Evolutionary conservation across 1,284 basidiomycete species (phyloP).

Genomic region (Pyrrhoderma lamaoense): DNA sequence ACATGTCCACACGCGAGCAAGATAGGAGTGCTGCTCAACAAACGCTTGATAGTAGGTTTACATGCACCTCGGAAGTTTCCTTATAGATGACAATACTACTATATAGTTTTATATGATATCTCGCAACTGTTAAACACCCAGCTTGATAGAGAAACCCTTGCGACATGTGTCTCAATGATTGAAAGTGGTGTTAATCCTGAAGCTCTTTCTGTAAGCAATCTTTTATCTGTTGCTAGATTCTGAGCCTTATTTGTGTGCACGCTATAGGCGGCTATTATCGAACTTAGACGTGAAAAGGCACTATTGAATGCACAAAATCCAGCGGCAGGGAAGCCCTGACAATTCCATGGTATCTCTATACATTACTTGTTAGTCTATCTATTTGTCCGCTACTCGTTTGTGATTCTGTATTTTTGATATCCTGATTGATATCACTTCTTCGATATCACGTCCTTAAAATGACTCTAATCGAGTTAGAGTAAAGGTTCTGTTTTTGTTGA

Average conservation of each 20-base stretch:
- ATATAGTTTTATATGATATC: slow-evolving; percentile 69
- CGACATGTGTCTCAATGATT: slow-evolving; percentile 77
- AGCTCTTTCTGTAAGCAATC: slow-evolving; percentile 65
- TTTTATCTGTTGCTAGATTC: background rate
- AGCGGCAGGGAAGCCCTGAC: background rate
- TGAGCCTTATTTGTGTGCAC: background rate
- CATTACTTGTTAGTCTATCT: too few species aligned
- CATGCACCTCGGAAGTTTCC: background rate
- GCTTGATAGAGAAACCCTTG: slow-evolving; percentile 75
- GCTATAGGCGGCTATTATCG: slow-evolving; percentile 63
- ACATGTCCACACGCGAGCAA: slow-evolving; percentile 35
- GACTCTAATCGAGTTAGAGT: too few species aligned
- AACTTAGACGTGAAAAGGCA: slow-evolving; percentile 59
- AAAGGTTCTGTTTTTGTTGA: too few species aligned
- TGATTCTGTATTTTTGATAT: too few species aligned
- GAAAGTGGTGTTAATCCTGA: slow-evolving; percentile 82
- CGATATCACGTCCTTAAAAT: too few species aligned
- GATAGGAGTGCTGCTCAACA: slow-evolving; percentile 70
- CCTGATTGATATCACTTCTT: too few species aligned
- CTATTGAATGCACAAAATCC: slow-evolving; percentile 27
- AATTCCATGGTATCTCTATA: background rate
- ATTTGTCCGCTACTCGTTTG: too few species aligned
- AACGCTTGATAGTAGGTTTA: slow-evolving; percentile 65
- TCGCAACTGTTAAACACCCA: slow-evolving; percentile 78
- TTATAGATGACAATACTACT: background rate